Conservation (phyloP, 2,329 filamentous ascomycete species). For the Microsporum ferrugineum region DNA sequence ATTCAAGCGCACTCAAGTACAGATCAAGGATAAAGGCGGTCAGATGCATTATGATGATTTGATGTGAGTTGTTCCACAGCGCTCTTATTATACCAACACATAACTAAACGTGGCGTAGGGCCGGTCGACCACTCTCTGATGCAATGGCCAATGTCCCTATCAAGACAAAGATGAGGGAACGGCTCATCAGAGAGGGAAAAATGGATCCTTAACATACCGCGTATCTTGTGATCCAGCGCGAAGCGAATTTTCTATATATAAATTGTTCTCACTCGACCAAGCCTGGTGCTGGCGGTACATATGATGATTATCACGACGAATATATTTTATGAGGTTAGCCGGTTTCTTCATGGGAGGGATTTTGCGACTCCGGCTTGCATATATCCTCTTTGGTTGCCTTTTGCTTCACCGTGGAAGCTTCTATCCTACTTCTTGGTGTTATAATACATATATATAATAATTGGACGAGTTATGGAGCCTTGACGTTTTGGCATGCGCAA, state of each 20-base stretch:
- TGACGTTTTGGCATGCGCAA: not conserved
- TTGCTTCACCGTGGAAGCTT: not conserved
- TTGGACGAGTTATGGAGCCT: not conserved
- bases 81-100: not conserved
- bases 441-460: not conserved
- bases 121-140: not conserved
- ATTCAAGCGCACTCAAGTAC: not conserved
- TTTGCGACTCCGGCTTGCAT: not conserved
- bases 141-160: not conserved
- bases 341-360: not conserved
- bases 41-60: constrained; percentile 2
- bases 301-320: not conserved
- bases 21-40: not conserved
- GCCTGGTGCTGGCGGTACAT: not conserved
- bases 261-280: not conserved
- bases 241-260: not conserved
- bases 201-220: not conserved
- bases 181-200: not conserved
- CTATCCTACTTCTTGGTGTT: not conserved
- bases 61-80: not conserved
- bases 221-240: not conserved
- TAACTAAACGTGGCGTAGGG: not conserved
- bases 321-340: not conserved
- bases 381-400: not conserved
- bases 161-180: not conserved